These are phyloP conservation scores for Annulohypoxylon stygium DNA, from an alignment of 495 filamentous ascomycete species.

Conservation along the genomic window DNA sequence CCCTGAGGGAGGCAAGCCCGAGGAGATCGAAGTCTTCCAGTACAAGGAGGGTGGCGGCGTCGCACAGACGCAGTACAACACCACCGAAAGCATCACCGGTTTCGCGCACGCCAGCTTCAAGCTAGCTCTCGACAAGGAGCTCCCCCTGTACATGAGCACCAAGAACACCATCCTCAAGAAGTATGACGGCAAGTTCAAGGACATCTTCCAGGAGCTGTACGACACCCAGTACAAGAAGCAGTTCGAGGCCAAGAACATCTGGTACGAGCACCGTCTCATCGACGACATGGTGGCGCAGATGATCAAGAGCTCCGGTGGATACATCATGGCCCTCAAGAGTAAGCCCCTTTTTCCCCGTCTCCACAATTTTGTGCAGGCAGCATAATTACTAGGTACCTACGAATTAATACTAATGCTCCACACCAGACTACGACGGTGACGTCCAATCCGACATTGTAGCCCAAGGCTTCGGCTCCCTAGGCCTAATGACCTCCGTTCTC, in stretches of 20 bases:
- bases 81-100: conserved; percentile 90
- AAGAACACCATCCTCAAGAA: conserved; percentile 99
- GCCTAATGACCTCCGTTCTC: conserved; percentile 97
- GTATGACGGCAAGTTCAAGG: conserved; percentile 98
- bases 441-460: conserved; percentile 98
- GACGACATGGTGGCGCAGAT: conserved; percentile 99
- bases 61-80: conserved; percentile 97
- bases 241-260: conserved; percentile 92
- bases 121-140: conserved; percentile 84
- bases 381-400: neutral
- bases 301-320: conserved; percentile 97
- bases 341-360: conserved; percentile 49
- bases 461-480: conserved; percentile 97
- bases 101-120: conserved; percentile 98
- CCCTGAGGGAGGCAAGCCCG: conserved; percentile 81
- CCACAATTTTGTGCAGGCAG: neutral
- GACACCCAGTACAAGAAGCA: conserved; percentile 85
- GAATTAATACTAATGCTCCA: conserved; percentile 1
- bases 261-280: conserved; percentile 99
- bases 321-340: conserved; percentile 98
- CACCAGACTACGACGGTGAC: conserved; percentile 94
- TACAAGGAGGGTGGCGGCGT: conserved; percentile 88
- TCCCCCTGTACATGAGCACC: conserved; percentile 98
- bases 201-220: conserved; percentile 98
- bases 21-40: conserved; percentile 89